Percentiles rank a stretch among this genome's conserved stretches.
Evolutionary conservation across 192 early-diverging fungal genomes (phyloP).

Genomic region (Allomyces macrogynus): DNA sequence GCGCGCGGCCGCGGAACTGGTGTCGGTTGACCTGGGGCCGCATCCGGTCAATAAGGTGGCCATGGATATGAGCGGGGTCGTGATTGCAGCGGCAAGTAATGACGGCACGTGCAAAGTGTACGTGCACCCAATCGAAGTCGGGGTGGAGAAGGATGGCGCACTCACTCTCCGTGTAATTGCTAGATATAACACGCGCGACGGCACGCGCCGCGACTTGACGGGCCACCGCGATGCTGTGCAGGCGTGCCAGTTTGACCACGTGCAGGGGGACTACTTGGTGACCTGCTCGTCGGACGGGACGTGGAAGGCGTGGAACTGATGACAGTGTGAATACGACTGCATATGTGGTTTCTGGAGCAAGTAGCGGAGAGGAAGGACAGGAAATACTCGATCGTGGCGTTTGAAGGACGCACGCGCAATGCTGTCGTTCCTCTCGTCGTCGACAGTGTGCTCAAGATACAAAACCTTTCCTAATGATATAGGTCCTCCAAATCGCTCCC

Average conservation of each 20-base stretch:
- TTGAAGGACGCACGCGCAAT: too few species aligned
- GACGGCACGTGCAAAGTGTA: constrained; percentile 18
- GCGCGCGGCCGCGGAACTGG: constrained; percentile 17
- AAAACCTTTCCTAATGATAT: too few species aligned
- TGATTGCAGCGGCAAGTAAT: constrained; percentile 22
- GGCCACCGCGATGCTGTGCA: not conserved
- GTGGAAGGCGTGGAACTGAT: not conserved
- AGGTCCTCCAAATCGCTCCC: too few species aligned
- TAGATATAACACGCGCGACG: not conserved
- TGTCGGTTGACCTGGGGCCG: constrained; percentile 14
- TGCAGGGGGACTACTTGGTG: not conserved
- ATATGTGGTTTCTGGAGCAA: too few species aligned
- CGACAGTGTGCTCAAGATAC: too few species aligned
- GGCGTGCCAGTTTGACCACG: constrained; percentile 2
- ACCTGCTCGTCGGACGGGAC: not conserved
- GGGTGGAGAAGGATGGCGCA: not conserved
- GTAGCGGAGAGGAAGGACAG: too few species aligned
- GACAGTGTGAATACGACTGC: too few species aligned
- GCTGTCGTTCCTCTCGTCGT: too few species aligned
- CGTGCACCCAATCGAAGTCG: not conserved
- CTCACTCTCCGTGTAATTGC: too few species aligned
- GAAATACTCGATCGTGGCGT: too few species aligned
- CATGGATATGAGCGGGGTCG: constrained; percentile 22
- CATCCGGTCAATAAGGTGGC: constrained; percentile 21
- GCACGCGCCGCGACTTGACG: not conserved